These are phyloP conservation scores for Marsdenia floribunda DNA, from an alignment of 257 asterid genomes.

Conservation along the genomic window DNA sequence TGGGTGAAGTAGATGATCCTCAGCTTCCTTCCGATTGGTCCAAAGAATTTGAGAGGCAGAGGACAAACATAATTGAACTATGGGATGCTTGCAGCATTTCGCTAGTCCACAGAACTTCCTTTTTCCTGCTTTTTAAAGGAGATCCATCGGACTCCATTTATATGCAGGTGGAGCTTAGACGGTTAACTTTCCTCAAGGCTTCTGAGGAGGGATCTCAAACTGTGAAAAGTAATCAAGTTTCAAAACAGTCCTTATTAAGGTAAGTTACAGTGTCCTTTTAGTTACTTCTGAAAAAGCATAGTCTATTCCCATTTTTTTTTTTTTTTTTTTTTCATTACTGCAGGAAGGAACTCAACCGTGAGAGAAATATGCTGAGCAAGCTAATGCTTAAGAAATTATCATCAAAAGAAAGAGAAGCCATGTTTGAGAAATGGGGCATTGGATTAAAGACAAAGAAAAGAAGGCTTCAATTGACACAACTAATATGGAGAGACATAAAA, in stretches of 20 bases:
- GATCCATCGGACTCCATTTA: conserved; percentile 82
- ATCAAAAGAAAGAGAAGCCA: conserved; percentile 56
- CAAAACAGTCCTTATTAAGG: conserved; percentile 38
- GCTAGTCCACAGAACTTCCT: conserved; percentile 68
- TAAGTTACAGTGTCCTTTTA: conserved; percentile 11
- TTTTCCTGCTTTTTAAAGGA: conserved; percentile 68
- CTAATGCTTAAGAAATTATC: conserved; percentile 57
- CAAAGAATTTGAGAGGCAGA: conserved; percentile 59
- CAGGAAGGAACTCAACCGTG: conserved; percentile 45
- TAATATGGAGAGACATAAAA: conserved; percentile 55
- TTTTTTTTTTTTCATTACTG: conserved; percentile 21
- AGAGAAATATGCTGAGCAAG: conserved; percentile 63
- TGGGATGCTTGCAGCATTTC: conserved; percentile 72
- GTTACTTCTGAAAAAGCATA: neutral
- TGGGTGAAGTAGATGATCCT: conserved; percentile 18
- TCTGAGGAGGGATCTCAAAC: conserved; percentile 22
- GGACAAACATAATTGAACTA: conserved; percentile 54
- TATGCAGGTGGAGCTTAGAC: conserved; percentile 88
- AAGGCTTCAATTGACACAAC: conserved; percentile 50
- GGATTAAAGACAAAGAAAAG: conserved; percentile 66
- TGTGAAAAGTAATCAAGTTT: conserved; percentile 21
- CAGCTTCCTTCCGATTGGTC: conserved; percentile 40
- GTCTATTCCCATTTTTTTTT: neutral
- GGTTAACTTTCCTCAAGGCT: conserved; percentile 62
- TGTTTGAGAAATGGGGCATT: conserved; percentile 65